Conservation (phyloP, 257 asterid genomes). For the Solanum habrochaites region DNA sequence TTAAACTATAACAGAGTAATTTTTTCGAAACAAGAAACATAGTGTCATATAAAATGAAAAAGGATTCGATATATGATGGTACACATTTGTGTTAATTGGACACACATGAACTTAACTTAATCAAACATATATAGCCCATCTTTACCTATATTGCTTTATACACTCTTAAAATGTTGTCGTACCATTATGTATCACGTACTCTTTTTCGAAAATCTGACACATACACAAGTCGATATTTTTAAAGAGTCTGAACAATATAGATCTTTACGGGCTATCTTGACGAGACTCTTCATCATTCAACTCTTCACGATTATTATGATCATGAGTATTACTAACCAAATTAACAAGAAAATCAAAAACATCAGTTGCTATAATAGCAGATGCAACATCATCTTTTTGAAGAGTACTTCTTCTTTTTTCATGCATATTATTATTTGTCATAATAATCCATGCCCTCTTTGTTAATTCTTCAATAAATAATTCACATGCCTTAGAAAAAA, state of each 20-base stretch:
- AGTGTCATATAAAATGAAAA: background rate
- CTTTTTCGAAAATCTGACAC: background rate
- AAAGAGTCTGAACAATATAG: background rate
- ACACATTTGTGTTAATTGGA: background rate
- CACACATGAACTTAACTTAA: background rate
- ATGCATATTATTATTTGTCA: conserved; percentile 19
- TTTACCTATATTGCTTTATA: background rate
- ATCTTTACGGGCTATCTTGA: background rate
- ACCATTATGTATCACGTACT: too few relatives aligned
- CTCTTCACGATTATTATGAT: background rate
- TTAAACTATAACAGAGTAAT: background rate
- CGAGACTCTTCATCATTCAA: background rate
- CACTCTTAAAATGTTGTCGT: background rate
- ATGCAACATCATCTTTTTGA: conserved; percentile 61
- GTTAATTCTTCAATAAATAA: conserved; percentile 59
- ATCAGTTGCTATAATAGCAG: conserved; percentile 63
- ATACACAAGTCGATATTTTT: background rate
- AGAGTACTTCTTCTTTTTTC: conserved; percentile 52
- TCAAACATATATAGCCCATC: background rate
- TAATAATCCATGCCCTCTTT: conserved; percentile 42
- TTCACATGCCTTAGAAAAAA: conserved; percentile 71
- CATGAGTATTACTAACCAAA: conserved; percentile 22
- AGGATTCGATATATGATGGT: background rate
- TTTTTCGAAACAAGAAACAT: background rate
- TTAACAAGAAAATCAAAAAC: conserved; percentile 58